These are phyloP conservation scores for Haplosporangium sp. DNA, from an alignment of 371 early-diverging fungal genomes.

Conservation along the genomic window DNA sequence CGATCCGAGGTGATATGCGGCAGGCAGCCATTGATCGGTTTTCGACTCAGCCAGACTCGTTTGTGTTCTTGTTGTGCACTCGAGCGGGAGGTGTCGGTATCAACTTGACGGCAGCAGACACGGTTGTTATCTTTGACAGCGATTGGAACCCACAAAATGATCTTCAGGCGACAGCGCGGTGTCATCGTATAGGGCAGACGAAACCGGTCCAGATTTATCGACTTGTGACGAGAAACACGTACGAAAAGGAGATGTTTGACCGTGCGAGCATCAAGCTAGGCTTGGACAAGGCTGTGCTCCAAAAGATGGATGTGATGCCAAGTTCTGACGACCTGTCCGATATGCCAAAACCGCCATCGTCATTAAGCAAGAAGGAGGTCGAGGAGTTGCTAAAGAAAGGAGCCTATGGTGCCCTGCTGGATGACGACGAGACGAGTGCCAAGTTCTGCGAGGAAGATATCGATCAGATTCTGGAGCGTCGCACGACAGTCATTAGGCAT, in stretches of 20 bases:
- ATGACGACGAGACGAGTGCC: constrained; percentile 82
- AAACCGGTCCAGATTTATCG: constrained; percentile 91
- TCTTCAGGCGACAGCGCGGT: constrained; percentile 94
- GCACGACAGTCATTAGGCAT: constrained; percentile 91
- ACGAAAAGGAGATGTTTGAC: constrained; percentile 97
- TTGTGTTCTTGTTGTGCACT: constrained; percentile 90
- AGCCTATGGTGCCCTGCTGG: constrained; percentile 91
- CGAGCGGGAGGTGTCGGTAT: constrained; percentile 96
- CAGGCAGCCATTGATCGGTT: constrained; percentile 97
- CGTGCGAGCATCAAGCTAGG: constrained; percentile 94
- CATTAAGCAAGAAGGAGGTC: constrained; percentile 81
- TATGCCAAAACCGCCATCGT: constrained; percentile 48
- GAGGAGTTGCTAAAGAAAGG: constrained; percentile 93
- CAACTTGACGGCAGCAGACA: constrained; percentile 95
- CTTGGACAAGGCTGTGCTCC: constrained; percentile 91
- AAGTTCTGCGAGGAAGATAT: constrained; percentile 97
- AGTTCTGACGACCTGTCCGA: constrained; percentile 55
- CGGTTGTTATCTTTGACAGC: constrained; percentile 95
- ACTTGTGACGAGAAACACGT: constrained; percentile 91
- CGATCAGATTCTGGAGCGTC: constrained; percentile 92
- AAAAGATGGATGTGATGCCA: constrained; percentile 71
- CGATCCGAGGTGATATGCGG: constrained; percentile 86
- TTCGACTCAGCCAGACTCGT: constrained; percentile 78
- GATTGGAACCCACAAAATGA: constrained; percentile 99
- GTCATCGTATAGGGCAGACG: constrained; percentile 96